A percentile compares a stretch with the other conserved stretches of the same genome.
These are phyloP conservation scores for Oidium heveae DNA, from an alignment of 2,329 filamentous ascomycete genomes.

Conservation along the genomic window DNA sequence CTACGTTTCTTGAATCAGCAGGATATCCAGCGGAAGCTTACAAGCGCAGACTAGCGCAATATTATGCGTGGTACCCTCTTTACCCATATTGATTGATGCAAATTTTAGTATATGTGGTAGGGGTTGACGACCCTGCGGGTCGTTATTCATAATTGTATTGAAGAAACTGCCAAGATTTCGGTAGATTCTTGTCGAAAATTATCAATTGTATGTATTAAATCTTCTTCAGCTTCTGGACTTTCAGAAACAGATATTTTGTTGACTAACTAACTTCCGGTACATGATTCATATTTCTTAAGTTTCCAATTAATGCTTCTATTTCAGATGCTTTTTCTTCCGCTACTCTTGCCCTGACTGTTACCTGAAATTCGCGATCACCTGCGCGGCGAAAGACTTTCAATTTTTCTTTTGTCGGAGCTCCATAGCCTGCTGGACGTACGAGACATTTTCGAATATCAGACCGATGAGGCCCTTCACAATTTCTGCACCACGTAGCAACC, in stretches of 20 bases:
- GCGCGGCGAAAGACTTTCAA: neutral
- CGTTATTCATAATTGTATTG: neutral
- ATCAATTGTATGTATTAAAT: neutral
- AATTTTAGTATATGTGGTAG: neutral
- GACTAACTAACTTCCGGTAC: neutral
- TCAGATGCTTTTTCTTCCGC: neutral
- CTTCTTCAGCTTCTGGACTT: neutral
- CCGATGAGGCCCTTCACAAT: neutral
- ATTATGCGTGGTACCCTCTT: neutral
- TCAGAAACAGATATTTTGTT: neutral
- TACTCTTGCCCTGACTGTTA: neutral
- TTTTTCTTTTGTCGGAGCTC: neutral
- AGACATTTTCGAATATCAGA: neutral
- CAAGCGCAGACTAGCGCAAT: neutral
- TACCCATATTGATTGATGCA: neutral
- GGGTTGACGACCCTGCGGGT: neutral
- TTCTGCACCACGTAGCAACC: neutral
- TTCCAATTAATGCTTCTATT: neutral
- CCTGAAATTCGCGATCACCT: neutral
- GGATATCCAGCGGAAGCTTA: neutral
- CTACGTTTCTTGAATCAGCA: neutral
- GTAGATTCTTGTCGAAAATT: neutral
- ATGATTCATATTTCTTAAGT: neutral
- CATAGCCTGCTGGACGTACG: neutral
- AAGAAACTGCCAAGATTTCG: neutral